Conservation (phyloP, 2,329 filamentous ascomycete species). For the Fusarium irregulare region DNA sequence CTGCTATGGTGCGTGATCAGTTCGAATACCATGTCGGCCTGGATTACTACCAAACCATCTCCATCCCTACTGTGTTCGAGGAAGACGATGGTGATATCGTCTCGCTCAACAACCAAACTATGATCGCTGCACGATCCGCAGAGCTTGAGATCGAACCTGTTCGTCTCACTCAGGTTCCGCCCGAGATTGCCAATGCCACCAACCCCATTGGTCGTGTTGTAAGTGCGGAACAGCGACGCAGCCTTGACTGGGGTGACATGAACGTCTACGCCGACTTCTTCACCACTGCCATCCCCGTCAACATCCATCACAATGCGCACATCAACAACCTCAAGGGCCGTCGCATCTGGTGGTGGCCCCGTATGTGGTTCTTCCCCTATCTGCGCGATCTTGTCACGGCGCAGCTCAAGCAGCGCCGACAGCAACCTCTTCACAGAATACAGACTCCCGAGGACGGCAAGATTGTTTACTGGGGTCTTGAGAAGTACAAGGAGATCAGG, state of each 20-base stretch:
- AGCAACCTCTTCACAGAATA: slow-evolving; percentile 11
- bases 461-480: slow-evolving; percentile 32
- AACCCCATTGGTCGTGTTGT: slow-evolving; percentile 13
- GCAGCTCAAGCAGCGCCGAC: slow-evolving; percentile 26
- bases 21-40: slow-evolving; percentile 42
- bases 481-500: slow-evolving; percentile 27
- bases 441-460: not conserved
- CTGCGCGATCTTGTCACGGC: slow-evolving; percentile 21
- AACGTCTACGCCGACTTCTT: slow-evolving; percentile 39
- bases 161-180: slow-evolving; percentile 27
- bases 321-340: slow-evolving; percentile 31
- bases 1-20: slow-evolving; percentile 25
- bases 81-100: slow-evolving; percentile 39
- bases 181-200: slow-evolving; percentile 27
- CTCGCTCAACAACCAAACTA: slow-evolving; percentile 29
- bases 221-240: not conserved
- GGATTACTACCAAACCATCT: slow-evolving; percentile 40
- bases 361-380: slow-evolving; percentile 41
- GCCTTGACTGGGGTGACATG: slow-evolving; percentile 40
- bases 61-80: slow-evolving; percentile 38
- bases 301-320: slow-evolving; percentile 41
- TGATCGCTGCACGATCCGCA: slow-evolving; percentile 17
- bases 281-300: slow-evolving; percentile 38
- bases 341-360: slow-evolving; percentile 35
- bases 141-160: slow-evolving; percentile 33